These are phyloP conservation scores for Dysphania ambrosioides DNA, from an alignment of 148 eudicot species.

Conservation along the genomic window DNA sequence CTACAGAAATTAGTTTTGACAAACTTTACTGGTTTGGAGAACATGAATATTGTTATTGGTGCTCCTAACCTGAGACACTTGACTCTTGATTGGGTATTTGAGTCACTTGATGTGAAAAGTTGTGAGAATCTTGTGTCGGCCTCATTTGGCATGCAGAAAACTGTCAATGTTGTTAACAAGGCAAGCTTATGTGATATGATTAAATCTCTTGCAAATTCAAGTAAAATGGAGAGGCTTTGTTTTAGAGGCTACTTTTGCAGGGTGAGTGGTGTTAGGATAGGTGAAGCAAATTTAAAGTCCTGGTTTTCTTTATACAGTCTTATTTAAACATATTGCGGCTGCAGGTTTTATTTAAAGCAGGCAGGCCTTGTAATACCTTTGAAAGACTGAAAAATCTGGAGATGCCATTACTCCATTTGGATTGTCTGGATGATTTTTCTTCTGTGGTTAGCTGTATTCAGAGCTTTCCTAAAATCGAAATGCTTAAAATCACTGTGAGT, in stretches of 20 bases:
- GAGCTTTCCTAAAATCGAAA: conserved; percentile 23
- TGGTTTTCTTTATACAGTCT: not conserved
- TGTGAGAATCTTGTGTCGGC: conserved; percentile 20
- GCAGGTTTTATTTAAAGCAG: conserved; percentile 23
- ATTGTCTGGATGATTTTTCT: conserved; percentile 8
- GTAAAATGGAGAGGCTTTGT: conserved; percentile 22
- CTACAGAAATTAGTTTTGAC: conserved; percentile 18
- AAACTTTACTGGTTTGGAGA: conserved; percentile 11
- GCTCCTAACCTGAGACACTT: conserved; percentile 19
- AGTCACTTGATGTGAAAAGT: conserved; percentile 19
- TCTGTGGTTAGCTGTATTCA: conserved; percentile 10
- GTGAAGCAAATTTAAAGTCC: not conserved
- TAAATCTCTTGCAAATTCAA: conserved; percentile 20
- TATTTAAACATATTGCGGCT: not conserved
- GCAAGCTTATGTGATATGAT: conserved; percentile 12
- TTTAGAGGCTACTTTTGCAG: conserved; percentile 20
- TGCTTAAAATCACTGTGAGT: conserved; percentile 29
- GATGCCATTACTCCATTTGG: conserved; percentile 4
- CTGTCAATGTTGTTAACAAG: not conserved
- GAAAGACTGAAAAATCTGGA: conserved; percentile 16
- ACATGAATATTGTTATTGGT: conserved; percentile 15
- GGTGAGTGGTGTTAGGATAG: conserved; percentile 12
- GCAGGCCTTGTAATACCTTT: conserved; percentile 7
- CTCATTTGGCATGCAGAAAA: conserved; percentile 2
- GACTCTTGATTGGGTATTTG: conserved; percentile 19